These are phyloP conservation scores for Hypoxylon cercidicola DNA, from an alignment of 495 filamentous ascomycete species.

Conservation along the genomic window DNA sequence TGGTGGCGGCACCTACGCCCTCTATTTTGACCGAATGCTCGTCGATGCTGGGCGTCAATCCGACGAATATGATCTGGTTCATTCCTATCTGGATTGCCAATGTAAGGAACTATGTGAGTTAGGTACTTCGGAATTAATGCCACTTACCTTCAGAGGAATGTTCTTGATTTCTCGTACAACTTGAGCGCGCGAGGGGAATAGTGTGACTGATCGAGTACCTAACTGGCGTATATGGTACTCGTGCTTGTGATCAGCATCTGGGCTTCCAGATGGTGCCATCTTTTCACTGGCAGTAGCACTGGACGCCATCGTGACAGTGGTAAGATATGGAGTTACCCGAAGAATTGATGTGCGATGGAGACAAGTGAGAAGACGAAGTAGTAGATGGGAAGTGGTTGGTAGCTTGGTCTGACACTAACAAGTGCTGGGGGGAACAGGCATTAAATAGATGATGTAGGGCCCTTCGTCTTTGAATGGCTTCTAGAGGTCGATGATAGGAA, in stretches of 20 bases:
- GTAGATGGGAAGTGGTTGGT: too few species aligned
- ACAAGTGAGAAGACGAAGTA: background rate
- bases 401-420: too few species aligned
- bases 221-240: constrained; percentile 64
- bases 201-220: constrained; percentile 67
- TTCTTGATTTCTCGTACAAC: constrained; percentile 71
- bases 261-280: background rate
- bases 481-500: too few species aligned
- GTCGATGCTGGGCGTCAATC: constrained; percentile 71
- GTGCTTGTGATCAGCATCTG: constrained; percentile 49
- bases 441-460: too few species aligned
- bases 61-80: constrained; percentile 73
- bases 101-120: background rate
- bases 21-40: constrained; percentile 77
- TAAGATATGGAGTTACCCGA: background rate
- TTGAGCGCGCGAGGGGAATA: constrained; percentile 70
- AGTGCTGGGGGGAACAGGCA: too few species aligned
- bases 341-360: background rate
- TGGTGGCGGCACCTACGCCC: constrained; percentile 68
- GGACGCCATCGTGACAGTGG: background rate
- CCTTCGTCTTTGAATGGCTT: too few species aligned
- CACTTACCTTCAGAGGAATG: constrained; percentile 64
- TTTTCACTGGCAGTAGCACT: background rate
- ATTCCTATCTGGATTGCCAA: constrained; percentile 59
- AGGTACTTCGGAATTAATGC: background rate